These are phyloP conservation scores for Cladosporium sp. DNA, from an alignment of 2,329 filamentous ascomycete species.

Conservation along the genomic window DNA sequence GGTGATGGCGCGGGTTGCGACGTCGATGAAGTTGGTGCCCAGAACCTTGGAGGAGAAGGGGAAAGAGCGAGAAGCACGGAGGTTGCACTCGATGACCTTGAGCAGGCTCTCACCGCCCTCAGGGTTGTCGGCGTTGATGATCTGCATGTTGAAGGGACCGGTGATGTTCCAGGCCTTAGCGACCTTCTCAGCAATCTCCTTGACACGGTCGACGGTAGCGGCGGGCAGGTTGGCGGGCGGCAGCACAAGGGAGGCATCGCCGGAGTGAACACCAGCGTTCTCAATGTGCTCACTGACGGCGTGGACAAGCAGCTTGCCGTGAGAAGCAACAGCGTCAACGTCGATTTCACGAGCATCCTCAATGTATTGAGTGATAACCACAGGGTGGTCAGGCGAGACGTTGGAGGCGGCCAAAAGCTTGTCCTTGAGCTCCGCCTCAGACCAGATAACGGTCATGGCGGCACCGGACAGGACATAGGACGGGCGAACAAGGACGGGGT, in stretches of 20 bases:
- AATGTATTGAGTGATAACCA: constrained; percentile 98
- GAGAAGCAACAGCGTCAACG: constrained; percentile 82
- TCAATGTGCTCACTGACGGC: constrained; percentile 95
- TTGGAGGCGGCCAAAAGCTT: constrained; percentile 86
- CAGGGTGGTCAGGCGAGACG: constrained; percentile 92
- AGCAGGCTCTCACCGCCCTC: constrained; percentile 69
- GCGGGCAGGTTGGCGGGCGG: constrained; percentile 77
- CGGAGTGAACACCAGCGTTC: constrained; percentile 95
- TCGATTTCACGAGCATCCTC: constrained; percentile 96
- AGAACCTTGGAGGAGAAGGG: constrained; percentile 97
- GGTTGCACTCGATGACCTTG: constrained; percentile 98
- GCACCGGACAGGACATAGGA: constrained; percentile 95
- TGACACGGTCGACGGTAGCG: constrained; percentile 73
- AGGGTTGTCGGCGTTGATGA: constrained; percentile 71
- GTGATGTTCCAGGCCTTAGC: constrained; percentile 96
- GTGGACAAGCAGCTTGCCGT: constrained; percentile 82
- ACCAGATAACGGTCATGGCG: constrained; percentile 95
- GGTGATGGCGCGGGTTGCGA: constrained; percentile 86
- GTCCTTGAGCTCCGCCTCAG: constrained; percentile 81
- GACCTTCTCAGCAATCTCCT: constrained; percentile 93
- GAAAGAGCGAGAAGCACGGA: constrained; percentile 95
- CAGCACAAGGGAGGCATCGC: constrained; percentile 89
- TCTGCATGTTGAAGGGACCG: constrained; percentile 99
- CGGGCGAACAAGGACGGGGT: constrained; percentile 91
- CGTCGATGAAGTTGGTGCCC: constrained; percentile 92